Conservation (phyloP, 352 stramenopile genomes). For the Phytophthora nicotianae region DNA sequence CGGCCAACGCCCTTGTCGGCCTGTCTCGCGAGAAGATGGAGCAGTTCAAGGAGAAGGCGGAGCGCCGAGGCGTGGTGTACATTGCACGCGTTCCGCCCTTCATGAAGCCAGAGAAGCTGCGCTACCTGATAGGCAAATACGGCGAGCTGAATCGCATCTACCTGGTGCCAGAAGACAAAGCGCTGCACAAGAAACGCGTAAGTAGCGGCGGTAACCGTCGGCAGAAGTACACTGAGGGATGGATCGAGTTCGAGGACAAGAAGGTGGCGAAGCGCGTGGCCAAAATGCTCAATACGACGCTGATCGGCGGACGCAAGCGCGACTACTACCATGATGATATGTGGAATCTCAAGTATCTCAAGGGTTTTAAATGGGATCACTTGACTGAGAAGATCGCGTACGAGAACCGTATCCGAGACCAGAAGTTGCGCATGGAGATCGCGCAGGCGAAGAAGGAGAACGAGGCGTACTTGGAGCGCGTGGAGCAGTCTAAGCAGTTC, state of each 20-base stretch:
- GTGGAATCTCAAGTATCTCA: slow-evolving; percentile 99
- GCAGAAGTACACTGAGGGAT: slow-evolving; percentile 95
- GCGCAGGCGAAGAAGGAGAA: slow-evolving; percentile 89
- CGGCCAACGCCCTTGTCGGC: slow-evolving; percentile 31
- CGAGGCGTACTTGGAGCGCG: slow-evolving; percentile 84
- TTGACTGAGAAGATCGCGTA: slow-evolving; percentile 98
- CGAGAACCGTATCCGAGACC: slow-evolving; percentile 86
- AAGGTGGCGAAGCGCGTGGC: slow-evolving; percentile 95
- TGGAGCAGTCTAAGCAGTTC: slow-evolving; percentile 88
- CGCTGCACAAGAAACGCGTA: slow-evolving; percentile 89
- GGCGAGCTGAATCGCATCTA: slow-evolving; percentile 95
- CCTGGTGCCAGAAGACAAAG: slow-evolving; percentile 96
- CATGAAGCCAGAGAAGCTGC: slow-evolving; percentile 97
- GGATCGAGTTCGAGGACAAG: slow-evolving; percentile 99
- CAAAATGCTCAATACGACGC: slow-evolving; percentile 93
- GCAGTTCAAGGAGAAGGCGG: slow-evolving; percentile 57
- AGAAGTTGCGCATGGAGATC: slow-evolving; percentile 89
- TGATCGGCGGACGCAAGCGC: slow-evolving; percentile 93
- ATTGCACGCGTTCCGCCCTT: slow-evolving; percentile 95
- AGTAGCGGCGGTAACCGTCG: slow-evolving; percentile 91
- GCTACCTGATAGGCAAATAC: slow-evolving; percentile 92
- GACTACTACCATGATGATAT: slow-evolving; percentile 98
- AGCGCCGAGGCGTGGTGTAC: slow-evolving; percentile 83
- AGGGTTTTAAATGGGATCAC: slow-evolving; percentile 98
- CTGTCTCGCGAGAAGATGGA: slow-evolving; percentile 55